Percentiles rank a stretch among this genome's conserved stretches.
These are phyloP conservation scores for Aspergillus transmontanensis DNA, from an alignment of 2,329 filamentous ascomycete species.

Conservation along the genomic window DNA sequence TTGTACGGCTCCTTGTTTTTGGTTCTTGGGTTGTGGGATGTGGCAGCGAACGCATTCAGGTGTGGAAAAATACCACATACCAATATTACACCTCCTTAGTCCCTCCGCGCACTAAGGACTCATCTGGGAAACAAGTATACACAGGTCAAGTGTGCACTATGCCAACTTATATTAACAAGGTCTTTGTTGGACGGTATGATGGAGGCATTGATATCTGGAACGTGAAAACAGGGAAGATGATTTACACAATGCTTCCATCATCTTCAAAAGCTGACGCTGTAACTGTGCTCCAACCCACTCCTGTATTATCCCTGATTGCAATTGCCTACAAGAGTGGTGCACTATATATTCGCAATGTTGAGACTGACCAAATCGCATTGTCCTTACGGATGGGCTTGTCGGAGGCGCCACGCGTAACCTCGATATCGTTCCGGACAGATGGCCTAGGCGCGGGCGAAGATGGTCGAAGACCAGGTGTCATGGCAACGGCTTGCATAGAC, in stretches of 20 bases:
- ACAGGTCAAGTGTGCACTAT: slow-evolving; percentile 81
- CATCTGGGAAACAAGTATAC: slow-evolving; percentile 66
- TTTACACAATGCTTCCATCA: slow-evolving; percentile 85
- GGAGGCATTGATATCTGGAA: slow-evolving; percentile 98
- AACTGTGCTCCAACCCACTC: slow-evolving; percentile 82
- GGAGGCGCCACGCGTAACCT: slow-evolving; percentile 67
- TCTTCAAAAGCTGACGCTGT: slow-evolving; percentile 73
- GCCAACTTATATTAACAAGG: slow-evolving; percentile 95
- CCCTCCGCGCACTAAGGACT: slow-evolving; percentile 58
- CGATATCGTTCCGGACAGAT: slow-evolving; percentile 88
- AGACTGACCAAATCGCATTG: slow-evolving; percentile 73
- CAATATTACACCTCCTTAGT: slow-evolving; percentile 88
- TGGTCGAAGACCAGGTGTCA: slow-evolving; percentile 81
- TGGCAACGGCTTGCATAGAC: slow-evolving; percentile 81
- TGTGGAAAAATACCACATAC: slow-evolving; percentile 81
- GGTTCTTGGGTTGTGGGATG: slow-evolving; percentile 90
- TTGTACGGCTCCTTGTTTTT: slow-evolving; percentile 78
- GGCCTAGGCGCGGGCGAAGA: slow-evolving; percentile 85
- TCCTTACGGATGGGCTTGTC: slow-evolving; percentile 67
- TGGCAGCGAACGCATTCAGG: slow-evolving; percentile 73
- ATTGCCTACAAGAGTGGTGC: slow-evolving; percentile 83
- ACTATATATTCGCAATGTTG: slow-evolving; percentile 78
- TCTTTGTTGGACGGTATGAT: slow-evolving; percentile 84
- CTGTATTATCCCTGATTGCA: slow-evolving; percentile 81
- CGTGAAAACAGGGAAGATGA: slow-evolving; percentile 82